A percentile compares a stretch with the other conserved stretches of the same genome.
Conservation (phyloP, 139 green algal genomes). For the Nannochloris sp. region DNA sequence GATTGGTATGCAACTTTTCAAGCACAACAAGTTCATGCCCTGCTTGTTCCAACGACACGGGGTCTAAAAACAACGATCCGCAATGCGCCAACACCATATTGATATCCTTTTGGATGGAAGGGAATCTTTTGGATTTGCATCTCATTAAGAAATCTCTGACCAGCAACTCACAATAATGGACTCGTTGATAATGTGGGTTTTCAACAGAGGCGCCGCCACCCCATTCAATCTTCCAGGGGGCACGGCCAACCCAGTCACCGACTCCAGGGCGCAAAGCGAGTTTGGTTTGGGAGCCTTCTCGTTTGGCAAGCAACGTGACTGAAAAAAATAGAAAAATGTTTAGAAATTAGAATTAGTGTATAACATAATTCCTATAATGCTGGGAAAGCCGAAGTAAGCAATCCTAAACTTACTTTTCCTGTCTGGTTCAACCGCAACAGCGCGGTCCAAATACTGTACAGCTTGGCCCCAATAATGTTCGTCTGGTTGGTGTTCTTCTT, state of each 20-base stretch:
- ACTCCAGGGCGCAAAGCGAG: conserved; percentile 48
- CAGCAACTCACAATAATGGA: conserved; percentile 77
- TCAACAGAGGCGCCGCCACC: conserved; percentile 74
- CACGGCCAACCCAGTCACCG: conserved; percentile 36
- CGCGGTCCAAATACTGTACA: conserved; percentile 63
- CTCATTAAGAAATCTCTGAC: conserved; percentile 68
- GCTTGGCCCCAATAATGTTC: conserved; percentile 60
- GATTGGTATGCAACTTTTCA: conserved; percentile 38
- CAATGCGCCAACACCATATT: conserved; percentile 69
- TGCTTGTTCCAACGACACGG: conserved; percentile 33
- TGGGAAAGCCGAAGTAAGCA: too few relatives aligned
- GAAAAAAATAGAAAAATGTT: not conserved
- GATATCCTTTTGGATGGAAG: conserved; percentile 69
- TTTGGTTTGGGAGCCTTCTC: conserved; percentile 29
- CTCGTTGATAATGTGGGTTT: conserved; percentile 78
- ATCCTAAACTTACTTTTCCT: conserved; percentile 24
- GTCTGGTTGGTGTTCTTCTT: not conserved
- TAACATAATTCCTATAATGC: not conserved
- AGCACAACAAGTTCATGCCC: conserved; percentile 53
- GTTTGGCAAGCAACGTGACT: conserved; percentile 48
- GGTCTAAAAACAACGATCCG: conserved; percentile 64
- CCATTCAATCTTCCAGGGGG: conserved; percentile 77
- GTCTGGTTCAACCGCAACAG: conserved; percentile 16
- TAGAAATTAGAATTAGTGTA: not conserved
- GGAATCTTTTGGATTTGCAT: conserved; percentile 47